phyloP scores from a whole-genome alignment of 148 eudicot genomes.

The Vaccinium darrowii region DNA sequence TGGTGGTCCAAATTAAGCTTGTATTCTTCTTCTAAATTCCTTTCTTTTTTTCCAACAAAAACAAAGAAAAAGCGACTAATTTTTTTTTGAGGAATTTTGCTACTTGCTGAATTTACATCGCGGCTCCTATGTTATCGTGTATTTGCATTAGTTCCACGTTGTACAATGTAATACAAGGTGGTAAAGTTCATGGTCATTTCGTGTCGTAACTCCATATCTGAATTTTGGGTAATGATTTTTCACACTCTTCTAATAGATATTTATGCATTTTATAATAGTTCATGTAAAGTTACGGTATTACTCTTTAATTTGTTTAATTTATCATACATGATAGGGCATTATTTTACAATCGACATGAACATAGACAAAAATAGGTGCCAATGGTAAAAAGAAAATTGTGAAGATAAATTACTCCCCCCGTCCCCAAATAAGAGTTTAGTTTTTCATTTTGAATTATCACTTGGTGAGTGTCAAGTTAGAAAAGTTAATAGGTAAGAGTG shows the following conservation, averaged over 20 bases:
- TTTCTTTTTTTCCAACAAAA: neutral
- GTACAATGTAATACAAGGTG: neutral
- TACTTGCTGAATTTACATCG: neutral
- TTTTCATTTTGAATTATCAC: too few species aligned
- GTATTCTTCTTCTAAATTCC: neutral
- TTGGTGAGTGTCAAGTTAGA: too few species aligned
- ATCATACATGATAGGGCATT: neutral
- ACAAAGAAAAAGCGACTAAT: too few species aligned
- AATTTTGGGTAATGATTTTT: neutral
- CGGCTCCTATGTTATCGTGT: neutral
- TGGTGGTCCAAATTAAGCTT: neutral
- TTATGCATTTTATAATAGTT: neutral
- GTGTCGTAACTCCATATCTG: too few species aligned
- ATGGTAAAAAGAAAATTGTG: neutral
- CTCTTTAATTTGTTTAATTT: neutral
- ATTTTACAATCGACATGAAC: neutral
- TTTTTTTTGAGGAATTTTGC: neutral
- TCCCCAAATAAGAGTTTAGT: too few species aligned
- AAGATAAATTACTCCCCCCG: neutral
- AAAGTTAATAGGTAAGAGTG: too few species aligned
- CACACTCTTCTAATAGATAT: neutral
- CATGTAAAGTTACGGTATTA: neutral
- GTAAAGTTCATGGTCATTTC: neutral
- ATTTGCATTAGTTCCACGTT: conserved; percentile 8
- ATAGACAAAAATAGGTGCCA: neutral